phyloP scores from a whole-genome alignment of 2,329 filamentous ascomycete genomes.

The Furcasterigmium sp. region DNA sequence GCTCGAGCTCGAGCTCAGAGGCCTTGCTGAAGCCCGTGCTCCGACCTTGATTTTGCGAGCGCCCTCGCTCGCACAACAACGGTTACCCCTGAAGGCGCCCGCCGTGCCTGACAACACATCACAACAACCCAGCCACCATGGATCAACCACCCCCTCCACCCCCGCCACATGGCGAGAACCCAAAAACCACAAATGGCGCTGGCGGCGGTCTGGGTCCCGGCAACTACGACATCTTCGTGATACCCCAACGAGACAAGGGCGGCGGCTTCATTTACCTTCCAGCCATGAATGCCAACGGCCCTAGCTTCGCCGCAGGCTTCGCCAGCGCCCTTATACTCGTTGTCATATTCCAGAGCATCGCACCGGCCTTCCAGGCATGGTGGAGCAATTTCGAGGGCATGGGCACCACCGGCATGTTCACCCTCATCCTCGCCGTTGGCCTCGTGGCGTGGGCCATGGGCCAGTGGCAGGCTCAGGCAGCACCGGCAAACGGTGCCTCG shows the following conservation, averaged over 20 bases:
- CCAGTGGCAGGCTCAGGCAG: constrained; percentile 21
- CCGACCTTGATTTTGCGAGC: not conserved
- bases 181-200: constrained; percentile 57
- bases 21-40: not conserved
- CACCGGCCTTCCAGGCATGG: constrained; percentile 71
- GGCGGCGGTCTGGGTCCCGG: constrained; percentile 70
- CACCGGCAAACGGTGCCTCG: constrained; percentile 9
- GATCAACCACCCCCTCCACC: constrained; percentile 67
- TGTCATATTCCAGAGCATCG: constrained; percentile 65
- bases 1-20: not conserved
- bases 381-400: constrained; percentile 65
- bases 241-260: constrained; percentile 85
- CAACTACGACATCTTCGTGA: constrained; percentile 96
- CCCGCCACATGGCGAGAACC: constrained; percentile 78
- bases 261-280: constrained; percentile 92
- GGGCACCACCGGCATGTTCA: constrained; percentile 66
- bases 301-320: constrained; percentile 87
- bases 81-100: constrained; percentile 1
- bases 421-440: constrained; percentile 69
- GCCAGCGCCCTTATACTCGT: constrained; percentile 69
- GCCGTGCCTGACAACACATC: constrained; percentile 4
- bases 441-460: constrained; percentile 66
- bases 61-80: not conserved
- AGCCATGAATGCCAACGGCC: constrained; percentile 76
- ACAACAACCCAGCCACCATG: constrained; percentile 24